phyloP scores from a whole-genome alignment of 73 alveolate species.

The Halteria grandinella region DNA sequence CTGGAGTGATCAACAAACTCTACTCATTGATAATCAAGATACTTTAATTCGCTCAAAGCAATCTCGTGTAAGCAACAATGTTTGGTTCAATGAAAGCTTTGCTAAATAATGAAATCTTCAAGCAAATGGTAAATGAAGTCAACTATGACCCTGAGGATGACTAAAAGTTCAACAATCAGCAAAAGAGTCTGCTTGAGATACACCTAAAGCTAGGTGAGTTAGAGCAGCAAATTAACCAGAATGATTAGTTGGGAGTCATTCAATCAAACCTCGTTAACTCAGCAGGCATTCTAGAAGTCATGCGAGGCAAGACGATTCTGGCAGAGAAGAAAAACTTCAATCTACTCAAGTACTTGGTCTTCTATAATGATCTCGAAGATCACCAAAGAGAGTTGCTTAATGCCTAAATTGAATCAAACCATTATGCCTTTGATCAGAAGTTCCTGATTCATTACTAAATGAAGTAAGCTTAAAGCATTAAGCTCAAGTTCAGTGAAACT shows the following conservation, averaged over 20 bases:
- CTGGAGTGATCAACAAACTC: background rate
- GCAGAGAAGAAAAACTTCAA: background rate
- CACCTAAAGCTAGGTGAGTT: conserved; percentile 8
- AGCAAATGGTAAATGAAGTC: background rate
- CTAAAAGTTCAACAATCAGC: conserved; percentile 4
- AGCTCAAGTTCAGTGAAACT: conserved; percentile 1
- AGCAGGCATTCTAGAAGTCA: conserved; percentile 3
- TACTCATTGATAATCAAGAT: background rate
- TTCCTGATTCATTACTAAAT: background rate
- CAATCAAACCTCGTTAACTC: conserved; percentile 6
- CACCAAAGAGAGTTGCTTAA: background rate
- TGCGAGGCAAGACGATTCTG: conserved; percentile 4
- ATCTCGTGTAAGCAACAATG: background rate
- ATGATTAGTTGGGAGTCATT: background rate
- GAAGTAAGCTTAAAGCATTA: background rate
- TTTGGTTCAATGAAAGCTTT: background rate
- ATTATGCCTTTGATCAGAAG: conserved; percentile 12
- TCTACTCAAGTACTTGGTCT: conserved; percentile 8
- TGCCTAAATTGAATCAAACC: conserved; percentile 8
- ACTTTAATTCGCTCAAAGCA: background rate
- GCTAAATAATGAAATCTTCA: background rate
- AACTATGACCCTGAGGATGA: background rate
- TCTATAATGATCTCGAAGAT: background rate
- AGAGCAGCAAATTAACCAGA: background rate
- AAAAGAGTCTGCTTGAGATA: background rate